Conservation (phyloP, 768 basidiomycete species). For the Xerocomus brunneocitrinus region DNA sequence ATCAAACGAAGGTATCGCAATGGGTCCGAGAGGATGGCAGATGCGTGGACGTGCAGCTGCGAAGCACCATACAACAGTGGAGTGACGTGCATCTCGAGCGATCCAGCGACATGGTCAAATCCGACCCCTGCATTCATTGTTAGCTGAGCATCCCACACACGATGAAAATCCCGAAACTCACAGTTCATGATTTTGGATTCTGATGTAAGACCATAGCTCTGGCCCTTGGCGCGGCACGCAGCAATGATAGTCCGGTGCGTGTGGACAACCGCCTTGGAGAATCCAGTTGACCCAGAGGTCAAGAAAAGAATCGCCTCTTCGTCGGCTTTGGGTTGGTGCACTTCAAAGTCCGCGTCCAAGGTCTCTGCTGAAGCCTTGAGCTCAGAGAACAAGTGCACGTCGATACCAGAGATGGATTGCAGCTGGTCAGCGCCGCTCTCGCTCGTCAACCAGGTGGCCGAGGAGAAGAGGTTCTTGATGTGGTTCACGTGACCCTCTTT, state of each 20-base stretch:
- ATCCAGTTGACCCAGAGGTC: conserved; percentile 43
- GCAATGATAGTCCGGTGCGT: conserved; percentile 30
- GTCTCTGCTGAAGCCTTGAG: conserved; percentile 9
- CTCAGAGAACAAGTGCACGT: conserved; percentile 16
- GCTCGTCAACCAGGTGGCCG: conserved; percentile 29
- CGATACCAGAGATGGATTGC: conserved; percentile 12
- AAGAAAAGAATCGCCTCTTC: conserved; percentile 33
- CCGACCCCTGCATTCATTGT: conserved; percentile 33
- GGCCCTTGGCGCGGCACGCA: conserved; percentile 31
- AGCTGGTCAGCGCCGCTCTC: conserved; percentile 20
- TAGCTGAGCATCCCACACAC: background rate
- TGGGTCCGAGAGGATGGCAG: conserved; percentile 23
- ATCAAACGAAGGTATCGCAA: conserved; percentile 25
- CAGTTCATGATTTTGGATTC: conserved; percentile 39
- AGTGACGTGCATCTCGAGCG: conserved; percentile 39
- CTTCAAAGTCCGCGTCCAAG: conserved; percentile 12
- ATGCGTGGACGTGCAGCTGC: conserved; percentile 21
- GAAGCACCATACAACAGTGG: conserved; percentile 31
- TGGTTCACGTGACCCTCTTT: conserved; percentile 28
- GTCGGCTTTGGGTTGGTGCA: conserved; percentile 19
- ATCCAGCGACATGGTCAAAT: conserved; percentile 43
- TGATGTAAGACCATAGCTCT: conserved; percentile 32
- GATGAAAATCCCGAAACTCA: conserved; percentile 5
- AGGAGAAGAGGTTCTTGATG: conserved; percentile 25
- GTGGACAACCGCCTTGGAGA: conserved; percentile 32